Conservation (phyloP, 768 basidiomycete genomes). For the Auricularia cornea region DNA sequence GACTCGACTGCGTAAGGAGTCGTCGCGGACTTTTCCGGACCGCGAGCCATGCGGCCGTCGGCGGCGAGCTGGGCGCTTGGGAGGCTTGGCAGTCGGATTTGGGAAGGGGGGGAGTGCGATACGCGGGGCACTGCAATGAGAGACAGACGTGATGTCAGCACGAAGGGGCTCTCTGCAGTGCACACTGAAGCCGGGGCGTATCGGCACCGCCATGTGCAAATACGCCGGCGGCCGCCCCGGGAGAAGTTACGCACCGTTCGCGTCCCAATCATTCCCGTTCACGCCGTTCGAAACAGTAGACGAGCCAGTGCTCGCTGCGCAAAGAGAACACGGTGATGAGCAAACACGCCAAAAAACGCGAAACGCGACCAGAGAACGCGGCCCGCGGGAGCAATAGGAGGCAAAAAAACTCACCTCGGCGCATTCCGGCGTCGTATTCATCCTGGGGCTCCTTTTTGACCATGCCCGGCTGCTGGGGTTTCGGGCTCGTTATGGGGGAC, state of each 20-base stretch:
- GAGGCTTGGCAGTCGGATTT: slow-evolving; percentile 1
- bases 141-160: slow-evolving; percentile 1
- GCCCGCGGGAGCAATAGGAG: slow-evolving; percentile 9
- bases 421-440: slow-evolving; percentile 2
- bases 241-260: slow-evolving; percentile 47
- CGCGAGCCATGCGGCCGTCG: background rate
- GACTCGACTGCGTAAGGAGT: background rate
- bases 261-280: slow-evolving; percentile 66
- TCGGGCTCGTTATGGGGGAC: background rate
- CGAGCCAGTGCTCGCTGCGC: slow-evolving; percentile 13
- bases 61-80: background rate
- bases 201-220: background rate
- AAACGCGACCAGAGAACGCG: slow-evolving; percentile 34
- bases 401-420: slow-evolving; percentile 19
- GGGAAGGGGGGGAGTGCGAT: background rate
- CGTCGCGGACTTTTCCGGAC: background rate
- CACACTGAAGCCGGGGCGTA: background rate
- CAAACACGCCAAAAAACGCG: slow-evolving; percentile 58
- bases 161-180: background rate
- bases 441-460: slow-evolving; percentile 63
- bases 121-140: background rate
- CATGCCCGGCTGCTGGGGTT: slow-evolving; percentile 7
- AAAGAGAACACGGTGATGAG: slow-evolving; percentile 47
- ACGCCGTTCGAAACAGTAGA: slow-evolving; percentile 17
- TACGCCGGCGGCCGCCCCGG: slow-evolving; percentile 1